A percentile compares a stretch with the other conserved stretches of the same genome.
Evolutionary conservation across 163 green algal species (phyloP).

Genomic region (Scenedesmus sp.): DNA sequence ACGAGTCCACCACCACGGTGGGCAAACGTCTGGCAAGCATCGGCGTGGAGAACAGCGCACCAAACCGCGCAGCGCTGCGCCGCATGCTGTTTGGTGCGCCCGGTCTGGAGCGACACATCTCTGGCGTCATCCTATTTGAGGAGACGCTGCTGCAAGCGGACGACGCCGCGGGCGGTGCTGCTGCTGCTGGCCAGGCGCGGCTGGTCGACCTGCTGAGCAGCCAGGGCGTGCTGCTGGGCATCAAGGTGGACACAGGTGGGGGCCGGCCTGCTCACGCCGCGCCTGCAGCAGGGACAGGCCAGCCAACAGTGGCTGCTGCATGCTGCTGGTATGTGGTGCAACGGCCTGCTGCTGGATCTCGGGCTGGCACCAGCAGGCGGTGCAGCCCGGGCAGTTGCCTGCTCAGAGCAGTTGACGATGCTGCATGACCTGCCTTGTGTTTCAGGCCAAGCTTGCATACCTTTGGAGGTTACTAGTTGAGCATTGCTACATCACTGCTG

Average conservation of each 20-base stretch:
- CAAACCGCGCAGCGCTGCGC: conserved; percentile 2
- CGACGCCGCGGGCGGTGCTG: conserved; percentile 10
- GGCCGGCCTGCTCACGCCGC: conserved; percentile 56
- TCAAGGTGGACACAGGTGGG: conserved; percentile 80
- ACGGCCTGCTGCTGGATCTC: not conserved
- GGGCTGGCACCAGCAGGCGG: too few relatives aligned
- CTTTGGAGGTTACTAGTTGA: too few relatives aligned
- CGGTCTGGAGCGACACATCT: conserved; percentile 68
- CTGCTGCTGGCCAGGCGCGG: conserved; percentile 15
- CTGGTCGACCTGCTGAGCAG: conserved; percentile 64
- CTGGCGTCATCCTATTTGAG: conserved; percentile 77
- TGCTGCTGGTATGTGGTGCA: too few relatives aligned
- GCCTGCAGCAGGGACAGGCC: too few relatives aligned
- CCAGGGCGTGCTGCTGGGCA: conserved; percentile 67
- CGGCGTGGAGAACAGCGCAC: not conserved
- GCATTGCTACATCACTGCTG: too few relatives aligned
- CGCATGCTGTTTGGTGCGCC: conserved; percentile 15
- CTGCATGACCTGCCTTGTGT: too few relatives aligned
- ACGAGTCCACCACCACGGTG: conserved; percentile 91
- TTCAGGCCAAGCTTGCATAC: too few relatives aligned
- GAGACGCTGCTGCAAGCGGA: conserved; percentile 74
- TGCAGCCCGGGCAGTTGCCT: too few relatives aligned
- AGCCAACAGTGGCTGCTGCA: too few relatives aligned
- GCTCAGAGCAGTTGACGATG: not conserved
- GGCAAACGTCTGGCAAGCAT: conserved; percentile 81